These are phyloP conservation scores for Penicillium goetzii DNA, from an alignment of 495 filamentous ascomycete genomes.

Conservation along the genomic window DNA sequence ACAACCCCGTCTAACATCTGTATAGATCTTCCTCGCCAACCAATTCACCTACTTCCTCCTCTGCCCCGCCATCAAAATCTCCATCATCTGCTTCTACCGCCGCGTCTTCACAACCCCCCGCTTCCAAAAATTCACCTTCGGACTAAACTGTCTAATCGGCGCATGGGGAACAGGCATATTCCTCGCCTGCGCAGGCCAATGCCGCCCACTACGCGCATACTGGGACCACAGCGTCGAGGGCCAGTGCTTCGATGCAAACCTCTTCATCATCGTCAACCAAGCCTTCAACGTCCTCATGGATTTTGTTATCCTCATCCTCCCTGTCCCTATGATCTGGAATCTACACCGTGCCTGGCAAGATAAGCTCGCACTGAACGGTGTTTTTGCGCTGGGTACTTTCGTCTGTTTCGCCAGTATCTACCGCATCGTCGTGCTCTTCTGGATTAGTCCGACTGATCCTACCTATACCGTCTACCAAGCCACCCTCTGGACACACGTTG, in stretches of 20 bases:
- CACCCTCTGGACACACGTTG: constrained; percentile 61
- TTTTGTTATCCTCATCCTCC: constrained; percentile 46
- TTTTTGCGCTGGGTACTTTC: constrained; percentile 55
- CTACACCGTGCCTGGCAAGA: constrained; percentile 48
- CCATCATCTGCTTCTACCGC: constrained; percentile 53
- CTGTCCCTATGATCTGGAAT: constrained; percentile 50
- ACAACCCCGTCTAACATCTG: constrained; percentile 11
- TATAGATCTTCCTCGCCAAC: constrained; percentile 51
- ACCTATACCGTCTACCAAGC: constrained; percentile 55
- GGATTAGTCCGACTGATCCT: constrained; percentile 49
- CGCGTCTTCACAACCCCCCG: constrained; percentile 46
- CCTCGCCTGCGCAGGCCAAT: constrained; percentile 47
- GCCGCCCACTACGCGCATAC: constrained; percentile 43
- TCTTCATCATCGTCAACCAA: constrained; percentile 49
- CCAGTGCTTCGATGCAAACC: constrained; percentile 40
- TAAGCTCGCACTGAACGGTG: constrained; percentile 50
- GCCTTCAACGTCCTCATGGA: constrained; percentile 50
- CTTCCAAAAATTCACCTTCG: constrained; percentile 40
- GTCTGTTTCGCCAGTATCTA: constrained; percentile 52
- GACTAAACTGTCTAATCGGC: constrained; percentile 39
- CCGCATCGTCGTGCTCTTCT: constrained; percentile 61
- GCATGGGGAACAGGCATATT: constrained; percentile 43
- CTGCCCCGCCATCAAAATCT: constrained; percentile 48
- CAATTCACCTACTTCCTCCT: constrained; percentile 50
- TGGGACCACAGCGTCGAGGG: constrained; percentile 45